phyloP scores from a whole-genome alignment of 192 early-diverging fungal species.

The Endogone sp. region DNA sequence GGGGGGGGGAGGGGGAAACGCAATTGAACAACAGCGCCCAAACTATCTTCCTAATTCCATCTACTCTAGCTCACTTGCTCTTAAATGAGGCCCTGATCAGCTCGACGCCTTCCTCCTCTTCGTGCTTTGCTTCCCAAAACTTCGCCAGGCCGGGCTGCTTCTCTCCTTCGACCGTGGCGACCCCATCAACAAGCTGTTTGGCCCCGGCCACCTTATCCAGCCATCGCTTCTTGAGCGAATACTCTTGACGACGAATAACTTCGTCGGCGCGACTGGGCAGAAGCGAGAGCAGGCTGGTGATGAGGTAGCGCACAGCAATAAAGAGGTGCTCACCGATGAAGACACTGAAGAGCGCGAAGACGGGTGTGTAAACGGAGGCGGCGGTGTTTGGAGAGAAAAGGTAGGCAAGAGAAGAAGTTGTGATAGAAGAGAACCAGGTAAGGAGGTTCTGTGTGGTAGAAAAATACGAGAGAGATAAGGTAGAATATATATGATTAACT shows the following conservation, averaged over 20 bases:
- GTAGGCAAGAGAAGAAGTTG: constrained; percentile 51
- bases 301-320: constrained; percentile 9
- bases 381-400: constrained; percentile 42
- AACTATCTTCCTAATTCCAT: too few relatives aligned
- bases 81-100: background rate
- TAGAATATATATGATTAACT: too few relatives aligned
- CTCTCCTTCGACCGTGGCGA: background rate
- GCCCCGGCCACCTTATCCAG: constrained; percentile 8
- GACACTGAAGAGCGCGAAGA: constrained; percentile 22
- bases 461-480: background rate
- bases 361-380: constrained; percentile 26
- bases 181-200: background rate
- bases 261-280: constrained; percentile 28
- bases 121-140: background rate
- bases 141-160: background rate
- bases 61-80: background rate
- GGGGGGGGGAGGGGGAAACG: too few relatives aligned
- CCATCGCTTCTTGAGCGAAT: constrained; percentile 29
- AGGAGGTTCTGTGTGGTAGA: constrained; percentile 25
- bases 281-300: constrained; percentile 13
- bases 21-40: too few relatives aligned
- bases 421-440: constrained; percentile 56
- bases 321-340: constrained; percentile 36
- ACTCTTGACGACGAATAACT: constrained; percentile 28
- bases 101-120: background rate